Conservation (phyloP, 805 yeast species). For the Saccharomycopsis sp. region DNA sequence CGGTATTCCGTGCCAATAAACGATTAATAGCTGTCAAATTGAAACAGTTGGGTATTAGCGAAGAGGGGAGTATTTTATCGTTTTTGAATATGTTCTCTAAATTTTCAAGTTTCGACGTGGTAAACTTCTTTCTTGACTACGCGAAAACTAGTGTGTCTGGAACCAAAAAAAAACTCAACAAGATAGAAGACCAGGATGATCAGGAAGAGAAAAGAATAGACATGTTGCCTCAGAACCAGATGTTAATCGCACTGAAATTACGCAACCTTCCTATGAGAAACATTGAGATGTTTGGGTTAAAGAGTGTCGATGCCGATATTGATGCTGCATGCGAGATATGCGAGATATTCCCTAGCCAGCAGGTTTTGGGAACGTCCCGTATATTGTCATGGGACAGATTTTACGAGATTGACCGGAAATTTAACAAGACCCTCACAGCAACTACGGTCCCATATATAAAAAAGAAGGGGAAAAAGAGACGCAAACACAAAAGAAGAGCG, state of each 20-base stretch:
- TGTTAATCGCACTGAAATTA: neutral
- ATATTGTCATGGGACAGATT: slow-evolving; percentile 35
- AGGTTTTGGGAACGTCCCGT: slow-evolving; percentile 31
- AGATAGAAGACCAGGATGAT: neutral
- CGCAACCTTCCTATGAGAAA: neutral
- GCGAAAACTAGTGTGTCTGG: neutral
- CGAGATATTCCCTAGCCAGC: neutral
- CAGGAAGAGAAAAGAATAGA: neutral
- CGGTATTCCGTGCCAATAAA: neutral
- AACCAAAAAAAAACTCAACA: neutral
- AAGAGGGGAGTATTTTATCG: neutral
- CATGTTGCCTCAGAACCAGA: neutral
- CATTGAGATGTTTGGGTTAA: slow-evolving; percentile 23
- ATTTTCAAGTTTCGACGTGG: neutral
- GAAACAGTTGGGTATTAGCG: neutral
- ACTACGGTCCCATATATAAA: neutral
- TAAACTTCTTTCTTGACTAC: neutral
- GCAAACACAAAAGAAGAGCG: neutral
- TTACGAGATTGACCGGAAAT: slow-evolving; percentile 40
- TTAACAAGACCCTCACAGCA: slow-evolving; percentile 32
- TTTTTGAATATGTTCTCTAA: neutral
- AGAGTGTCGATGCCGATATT: slow-evolving; percentile 8
- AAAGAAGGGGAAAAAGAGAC: neutral
- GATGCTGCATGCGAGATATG: neutral
- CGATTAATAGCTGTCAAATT: neutral